These are phyloP conservation scores for Leccinum obscurum DNA, from an alignment of 768 basidiomycete species.

Conservation along the genomic window DNA sequence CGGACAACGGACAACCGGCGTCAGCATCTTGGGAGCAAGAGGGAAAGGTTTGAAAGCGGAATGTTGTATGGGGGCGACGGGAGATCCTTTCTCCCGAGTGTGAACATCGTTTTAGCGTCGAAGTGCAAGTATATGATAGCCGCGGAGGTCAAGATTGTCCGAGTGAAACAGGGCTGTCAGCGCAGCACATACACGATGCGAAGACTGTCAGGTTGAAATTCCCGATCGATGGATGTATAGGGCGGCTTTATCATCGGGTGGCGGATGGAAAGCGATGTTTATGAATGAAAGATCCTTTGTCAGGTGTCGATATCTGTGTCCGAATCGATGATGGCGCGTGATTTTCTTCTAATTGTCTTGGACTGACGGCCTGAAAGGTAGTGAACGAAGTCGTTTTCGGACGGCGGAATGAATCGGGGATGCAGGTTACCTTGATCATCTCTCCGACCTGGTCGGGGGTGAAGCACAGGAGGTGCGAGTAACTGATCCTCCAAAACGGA, in stretches of 20 bases:
- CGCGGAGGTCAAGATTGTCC: neutral
- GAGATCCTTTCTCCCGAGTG: neutral
- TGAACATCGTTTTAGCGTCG: neutral
- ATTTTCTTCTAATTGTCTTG: neutral
- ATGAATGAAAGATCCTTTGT: conserved; percentile 12
- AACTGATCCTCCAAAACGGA: conserved; percentile 17
- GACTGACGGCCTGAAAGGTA: neutral
- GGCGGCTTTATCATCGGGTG: neutral
- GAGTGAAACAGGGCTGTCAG: neutral
- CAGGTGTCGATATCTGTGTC: conserved; percentile 11
- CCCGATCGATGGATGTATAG: neutral
- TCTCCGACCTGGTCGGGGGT: conserved; percentile 16
- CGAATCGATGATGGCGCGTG: conserved; percentile 7
- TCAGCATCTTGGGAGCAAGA: neutral
- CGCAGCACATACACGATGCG: neutral
- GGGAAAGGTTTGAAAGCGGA: neutral
- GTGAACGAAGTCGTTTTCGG: neutral
- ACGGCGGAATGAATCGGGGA: neutral
- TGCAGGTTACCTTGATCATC: conserved; percentile 4
- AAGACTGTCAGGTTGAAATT: neutral
- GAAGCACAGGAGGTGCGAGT: conserved; percentile 13
- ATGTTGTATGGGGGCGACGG: neutral
- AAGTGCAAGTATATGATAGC: neutral
- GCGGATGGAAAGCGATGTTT: conserved; percentile 1
- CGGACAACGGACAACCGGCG: neutral